These are phyloP conservation scores for Stemphylium vesicarium DNA, from an alignment of 2,329 filamentous ascomycete genomes.

Conservation along the genomic window DNA sequence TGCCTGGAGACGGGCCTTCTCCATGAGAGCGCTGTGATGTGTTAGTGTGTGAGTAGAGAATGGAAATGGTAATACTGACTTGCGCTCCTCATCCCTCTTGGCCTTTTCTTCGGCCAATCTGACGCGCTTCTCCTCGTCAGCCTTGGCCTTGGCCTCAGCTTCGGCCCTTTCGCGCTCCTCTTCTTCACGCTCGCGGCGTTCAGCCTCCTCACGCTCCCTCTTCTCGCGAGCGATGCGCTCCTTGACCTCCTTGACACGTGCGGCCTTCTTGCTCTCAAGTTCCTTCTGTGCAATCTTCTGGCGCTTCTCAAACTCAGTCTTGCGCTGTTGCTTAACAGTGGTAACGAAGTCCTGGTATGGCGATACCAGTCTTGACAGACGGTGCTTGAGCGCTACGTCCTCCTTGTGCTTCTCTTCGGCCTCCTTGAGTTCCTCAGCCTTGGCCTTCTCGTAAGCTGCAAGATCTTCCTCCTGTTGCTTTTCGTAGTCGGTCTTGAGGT, in stretches of 20 bases:
- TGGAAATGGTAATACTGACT: slow-evolving; percentile 52
- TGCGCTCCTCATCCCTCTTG: slow-evolving; percentile 64
- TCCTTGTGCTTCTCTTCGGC: slow-evolving; percentile 89
- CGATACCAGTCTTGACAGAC: slow-evolving; percentile 83
- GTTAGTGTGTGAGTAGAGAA: slow-evolving; percentile 39
- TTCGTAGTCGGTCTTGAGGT: slow-evolving; percentile 84
- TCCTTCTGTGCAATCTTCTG: slow-evolving; percentile 91
- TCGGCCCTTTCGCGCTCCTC: slow-evolving; percentile 82
- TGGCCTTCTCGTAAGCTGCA: slow-evolving; percentile 79
- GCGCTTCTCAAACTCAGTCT: slow-evolving; percentile 94
- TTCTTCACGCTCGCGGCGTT: slow-evolving; percentile 78
- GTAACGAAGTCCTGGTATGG: slow-evolving; percentile 83
- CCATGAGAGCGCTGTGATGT: slow-evolving; percentile 63
- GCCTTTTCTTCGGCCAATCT: slow-evolving; percentile 74
- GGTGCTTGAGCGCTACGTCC: slow-evolving; percentile 91
- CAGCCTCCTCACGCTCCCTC: slow-evolving; percentile 82
- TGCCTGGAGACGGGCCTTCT: slow-evolving; percentile 69
- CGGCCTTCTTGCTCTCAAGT: slow-evolving; percentile 87
- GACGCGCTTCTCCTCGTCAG: slow-evolving; percentile 79
- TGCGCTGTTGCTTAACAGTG: slow-evolving; percentile 82
- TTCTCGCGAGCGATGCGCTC: slow-evolving; percentile 84
- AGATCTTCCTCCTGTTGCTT: slow-evolving; percentile 79
- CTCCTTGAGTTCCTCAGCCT: slow-evolving; percentile 77
- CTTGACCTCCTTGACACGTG: slow-evolving; percentile 85
- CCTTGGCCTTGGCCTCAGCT: slow-evolving; percentile 81